phyloP scores from a whole-genome alignment of 139 green algal genomes.

The Coelastrella sp. region DNA sequence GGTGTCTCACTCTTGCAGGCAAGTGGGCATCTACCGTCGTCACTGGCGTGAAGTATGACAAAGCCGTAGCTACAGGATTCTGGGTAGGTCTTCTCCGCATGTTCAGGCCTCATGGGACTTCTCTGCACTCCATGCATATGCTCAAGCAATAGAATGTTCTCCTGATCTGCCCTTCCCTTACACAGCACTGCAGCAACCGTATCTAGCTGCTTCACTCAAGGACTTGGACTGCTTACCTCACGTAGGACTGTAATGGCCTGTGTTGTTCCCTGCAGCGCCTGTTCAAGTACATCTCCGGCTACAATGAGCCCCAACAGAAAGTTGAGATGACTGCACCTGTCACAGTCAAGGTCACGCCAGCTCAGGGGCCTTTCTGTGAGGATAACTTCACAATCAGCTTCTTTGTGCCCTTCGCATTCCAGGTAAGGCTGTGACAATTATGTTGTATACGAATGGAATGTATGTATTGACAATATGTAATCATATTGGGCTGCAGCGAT shows the following conservation, averaged over 20 bases:
- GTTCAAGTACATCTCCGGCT: conserved; percentile 67
- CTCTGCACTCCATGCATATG: too few relatives aligned
- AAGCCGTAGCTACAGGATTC: conserved; percentile 74
- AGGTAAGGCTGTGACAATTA: conserved; percentile 59
- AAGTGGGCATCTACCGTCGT: conserved; percentile 78
- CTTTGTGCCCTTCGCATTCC: conserved; percentile 76
- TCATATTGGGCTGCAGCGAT: too few relatives aligned
- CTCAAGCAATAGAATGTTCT: too few relatives aligned
- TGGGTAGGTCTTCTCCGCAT: conserved; percentile 53
- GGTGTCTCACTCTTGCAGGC: conserved; percentile 46
- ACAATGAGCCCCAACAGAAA: conserved; percentile 70
- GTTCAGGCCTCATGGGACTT: too few relatives aligned
- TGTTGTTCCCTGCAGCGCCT: conserved; percentile 44
- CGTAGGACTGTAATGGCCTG: too few relatives aligned
- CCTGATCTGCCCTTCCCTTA: too few relatives aligned
- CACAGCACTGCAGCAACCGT: too few relatives aligned
- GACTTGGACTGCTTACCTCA: too few relatives aligned
- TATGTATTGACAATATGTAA: too few relatives aligned
- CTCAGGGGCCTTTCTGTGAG: conserved; percentile 50
- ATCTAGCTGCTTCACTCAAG: too few relatives aligned
- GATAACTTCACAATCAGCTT: conserved; percentile 83
- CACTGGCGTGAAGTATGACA: conserved; percentile 63
- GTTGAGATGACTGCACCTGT: conserved; percentile 84
- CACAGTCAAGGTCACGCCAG: conserved; percentile 47
- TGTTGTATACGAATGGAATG: too few relatives aligned